Percentiles rank a stretch among this genome's conserved stretches.
Evolutionary conservation across 495 filamentous ascomycete genomes (phyloP).

Genomic region (Xeromyces bisporus): DNA sequence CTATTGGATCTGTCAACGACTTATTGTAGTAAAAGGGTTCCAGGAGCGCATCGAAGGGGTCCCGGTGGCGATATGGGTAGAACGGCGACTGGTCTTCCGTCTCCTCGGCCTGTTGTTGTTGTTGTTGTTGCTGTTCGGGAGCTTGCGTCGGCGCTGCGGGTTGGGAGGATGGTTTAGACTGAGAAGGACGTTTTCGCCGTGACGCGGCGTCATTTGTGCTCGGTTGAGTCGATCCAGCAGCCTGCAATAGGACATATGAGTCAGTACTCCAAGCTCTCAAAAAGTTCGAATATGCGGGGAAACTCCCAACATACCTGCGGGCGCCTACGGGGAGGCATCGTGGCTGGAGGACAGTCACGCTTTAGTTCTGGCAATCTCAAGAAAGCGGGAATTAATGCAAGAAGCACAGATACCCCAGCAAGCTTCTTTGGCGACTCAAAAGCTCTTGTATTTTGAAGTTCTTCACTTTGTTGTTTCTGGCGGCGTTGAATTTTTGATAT

Average conservation of each 20-base stretch:
- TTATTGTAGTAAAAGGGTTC: constrained; percentile 96
- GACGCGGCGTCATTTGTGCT: constrained; percentile 3
- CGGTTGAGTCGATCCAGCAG: constrained; percentile 3
- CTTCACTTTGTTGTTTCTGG: too few relatives aligned
- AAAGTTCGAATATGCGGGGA: constrained; percentile 5
- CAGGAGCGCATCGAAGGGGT: constrained; percentile 68
- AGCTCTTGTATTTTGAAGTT: too few relatives aligned
- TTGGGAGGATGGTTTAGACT: constrained; percentile 3
- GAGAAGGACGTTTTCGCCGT: constrained; percentile 10
- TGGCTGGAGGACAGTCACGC: too few relatives aligned
- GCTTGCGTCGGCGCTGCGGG: background rate
- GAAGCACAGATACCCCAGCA: background rate
- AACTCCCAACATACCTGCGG: constrained; percentile 10
- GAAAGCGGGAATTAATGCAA: constrained; percentile 11
- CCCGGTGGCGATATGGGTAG: constrained; percentile 17
- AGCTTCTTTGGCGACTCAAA: too few relatives aligned
- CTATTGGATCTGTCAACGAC: constrained; percentile 77
- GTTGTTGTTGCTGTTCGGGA: constrained; percentile 2
- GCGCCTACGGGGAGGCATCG: constrained; percentile 12
- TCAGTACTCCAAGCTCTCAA: background rate
- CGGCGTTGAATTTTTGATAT: too few relatives aligned
- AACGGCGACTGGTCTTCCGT: constrained; percentile 1
- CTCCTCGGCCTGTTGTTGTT: constrained; percentile 2
- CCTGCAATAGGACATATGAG: constrained; percentile 2
- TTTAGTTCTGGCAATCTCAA: too few relatives aligned